These are phyloP conservation scores for Imleria badia DNA, from an alignment of 768 basidiomycete genomes.

Conservation along the genomic window DNA sequence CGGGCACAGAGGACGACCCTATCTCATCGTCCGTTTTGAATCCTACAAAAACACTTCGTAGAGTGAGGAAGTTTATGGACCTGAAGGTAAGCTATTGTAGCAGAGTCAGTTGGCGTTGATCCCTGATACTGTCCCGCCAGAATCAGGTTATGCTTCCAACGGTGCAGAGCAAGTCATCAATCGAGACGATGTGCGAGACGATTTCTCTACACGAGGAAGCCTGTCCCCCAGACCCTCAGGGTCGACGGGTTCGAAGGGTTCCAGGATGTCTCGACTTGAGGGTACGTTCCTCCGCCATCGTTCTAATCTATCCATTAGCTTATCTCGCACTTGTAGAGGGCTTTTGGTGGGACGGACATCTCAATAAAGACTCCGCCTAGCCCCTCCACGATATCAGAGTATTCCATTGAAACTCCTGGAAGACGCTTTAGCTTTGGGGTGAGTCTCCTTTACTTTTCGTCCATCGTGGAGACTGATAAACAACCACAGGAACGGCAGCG, in stretches of 20 bases:
- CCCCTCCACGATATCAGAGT: background rate
- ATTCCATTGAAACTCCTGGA: background rate
- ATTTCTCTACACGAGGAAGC: background rate
- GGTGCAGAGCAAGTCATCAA: background rate
- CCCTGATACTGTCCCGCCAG: background rate
- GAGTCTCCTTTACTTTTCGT: background rate
- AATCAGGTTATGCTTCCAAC: background rate
- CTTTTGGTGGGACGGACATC: background rate
- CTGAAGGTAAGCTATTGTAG: background rate
- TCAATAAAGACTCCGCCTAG: background rate
- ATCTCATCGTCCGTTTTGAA: background rate
- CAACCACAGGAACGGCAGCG: background rate
- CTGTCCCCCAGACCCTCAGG: background rate
- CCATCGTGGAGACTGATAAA: background rate
- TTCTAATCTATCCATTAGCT: background rate
- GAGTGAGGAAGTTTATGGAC: background rate
- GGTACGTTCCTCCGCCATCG: background rate
- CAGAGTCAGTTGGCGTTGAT: background rate
- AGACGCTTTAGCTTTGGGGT: background rate
- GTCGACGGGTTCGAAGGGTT: constrained; percentile 5
- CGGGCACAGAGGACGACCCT: background rate
- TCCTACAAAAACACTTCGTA: background rate
- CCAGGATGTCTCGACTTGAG: constrained; percentile 2
- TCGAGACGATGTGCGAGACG: background rate
- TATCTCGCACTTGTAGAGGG: background rate